Base-by-base conservation (phyloP, 768 basidiomycete species). In the Phlegmacium glaucopus region DNA sequence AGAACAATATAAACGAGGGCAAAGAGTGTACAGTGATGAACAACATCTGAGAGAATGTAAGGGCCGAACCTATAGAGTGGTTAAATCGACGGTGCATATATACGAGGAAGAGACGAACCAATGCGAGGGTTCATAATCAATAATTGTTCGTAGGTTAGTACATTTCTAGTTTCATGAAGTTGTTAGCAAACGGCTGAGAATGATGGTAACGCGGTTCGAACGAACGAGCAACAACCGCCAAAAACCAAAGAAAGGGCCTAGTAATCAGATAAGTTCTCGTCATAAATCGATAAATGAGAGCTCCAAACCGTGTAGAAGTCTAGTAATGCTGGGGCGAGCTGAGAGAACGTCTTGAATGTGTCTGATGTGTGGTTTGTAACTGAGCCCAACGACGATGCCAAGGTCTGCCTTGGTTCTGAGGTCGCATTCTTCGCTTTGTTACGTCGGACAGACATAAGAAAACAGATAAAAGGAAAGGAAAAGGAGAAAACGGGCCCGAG, bases 1-100 rank as follows among this genome's bases (percentile, higher is more conserved):
- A 49, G 48, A 75, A 78, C 15, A 55, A 63, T 38, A 91, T 48
- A 57, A 87, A 88, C 0, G 76, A 72, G 1, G 87, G 83, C 7
- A 90, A 65, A 9, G 79, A 80, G 45, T 84, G 84, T 9, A 76
- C 27, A 6, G 87, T 76, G 44, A 92, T 85, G 66, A 90, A 92
- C 29, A 82, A 56, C 79, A 90, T 87, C 65, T 94, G 91, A 10
- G 81, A 80, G 67, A 92, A 89, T 4, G 90, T 92, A 38, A 94
- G 76, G 27, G 89, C 85, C 9, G 89, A 85, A 16, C 88, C 89
- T 88, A 30, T 26, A 34, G 44, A 30, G 47, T 56, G 22, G 49
- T 34, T 7, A 28, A 29, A 32, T 35, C n/a, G 44, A 38, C 40
- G 25, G 46, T 11, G 17, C 43, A 44, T 26, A 5, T 41, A 18